Conservation (phyloP, 169 alveolate species). For the Eimeria falciformis region DNA sequence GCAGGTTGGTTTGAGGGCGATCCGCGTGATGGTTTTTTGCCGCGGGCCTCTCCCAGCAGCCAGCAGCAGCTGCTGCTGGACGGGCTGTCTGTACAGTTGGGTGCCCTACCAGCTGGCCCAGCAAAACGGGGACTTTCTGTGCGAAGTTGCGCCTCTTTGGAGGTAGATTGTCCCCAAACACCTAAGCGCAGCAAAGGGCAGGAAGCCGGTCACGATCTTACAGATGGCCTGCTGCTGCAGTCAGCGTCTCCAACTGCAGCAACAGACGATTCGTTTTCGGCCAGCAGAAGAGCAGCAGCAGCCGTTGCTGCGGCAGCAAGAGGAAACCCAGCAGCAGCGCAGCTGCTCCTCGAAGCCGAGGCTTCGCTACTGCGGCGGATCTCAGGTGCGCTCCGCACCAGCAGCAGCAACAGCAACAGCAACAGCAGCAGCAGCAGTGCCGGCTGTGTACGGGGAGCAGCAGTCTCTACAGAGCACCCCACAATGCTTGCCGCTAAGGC, state of each 20-base stretch:
- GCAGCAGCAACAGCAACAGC: conserved; percentile 22
- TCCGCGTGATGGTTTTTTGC: conserved; percentile 14
- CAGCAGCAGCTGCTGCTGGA: conserved; percentile 51
- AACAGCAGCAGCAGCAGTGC: background rate
- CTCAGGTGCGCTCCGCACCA: conserved; percentile 33
- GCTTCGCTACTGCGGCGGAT: conserved; percentile 51
- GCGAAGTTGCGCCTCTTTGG: background rate
- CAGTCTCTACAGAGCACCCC: background rate
- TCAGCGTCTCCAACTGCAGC: conserved; percentile 19
- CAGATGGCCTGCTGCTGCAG: conserved; percentile 27
- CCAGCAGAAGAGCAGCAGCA: background rate
- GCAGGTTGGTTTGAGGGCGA: conserved; percentile 3
- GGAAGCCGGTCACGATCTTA: background rate
- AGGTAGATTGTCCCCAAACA: background rate
- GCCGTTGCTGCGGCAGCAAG: conserved; percentile 22
- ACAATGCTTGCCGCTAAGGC: conserved; percentile 15
- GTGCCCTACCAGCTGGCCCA: background rate
- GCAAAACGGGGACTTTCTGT: conserved; percentile 33
- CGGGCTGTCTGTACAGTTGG: background rate
- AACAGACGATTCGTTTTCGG: conserved; percentile 20
- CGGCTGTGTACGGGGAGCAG: no score
- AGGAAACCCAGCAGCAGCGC: conserved; percentile 7
- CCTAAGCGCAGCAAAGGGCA: background rate
- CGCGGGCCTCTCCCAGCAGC: background rate
- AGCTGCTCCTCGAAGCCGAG: conserved; percentile 44